These are phyloP conservation scores for Epichloe sylvatica DNA, from an alignment of 2,329 filamentous ascomycete species.

Conservation along the genomic window DNA sequence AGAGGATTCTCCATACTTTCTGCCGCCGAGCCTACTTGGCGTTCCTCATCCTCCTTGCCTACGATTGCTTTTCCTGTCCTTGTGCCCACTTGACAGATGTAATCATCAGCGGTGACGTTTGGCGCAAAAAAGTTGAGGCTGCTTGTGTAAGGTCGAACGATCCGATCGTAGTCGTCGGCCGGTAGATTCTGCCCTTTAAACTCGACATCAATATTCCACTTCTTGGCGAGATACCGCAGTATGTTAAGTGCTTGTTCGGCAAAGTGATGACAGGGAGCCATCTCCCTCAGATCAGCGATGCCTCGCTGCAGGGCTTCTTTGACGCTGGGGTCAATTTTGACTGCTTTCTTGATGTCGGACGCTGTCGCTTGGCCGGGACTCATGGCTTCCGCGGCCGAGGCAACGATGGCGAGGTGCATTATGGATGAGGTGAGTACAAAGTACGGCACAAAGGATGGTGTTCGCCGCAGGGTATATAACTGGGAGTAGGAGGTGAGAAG, in stretches of 20 bases:
- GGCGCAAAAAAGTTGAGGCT: slow-evolving; percentile 46
- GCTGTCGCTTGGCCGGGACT: slow-evolving; percentile 6
- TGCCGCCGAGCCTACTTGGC: slow-evolving; percentile 14
- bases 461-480: slow-evolving; percentile 43
- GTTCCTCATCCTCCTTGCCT: slow-evolving; percentile 5
- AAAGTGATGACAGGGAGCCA: slow-evolving; percentile 47
- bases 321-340: slow-evolving; percentile 25
- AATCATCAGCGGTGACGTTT: slow-evolving; percentile 33
- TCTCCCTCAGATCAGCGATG: slow-evolving; percentile 43
- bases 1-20: slow-evolving; percentile 37
- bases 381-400: slow-evolving; percentile 15
- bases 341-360: slow-evolving; percentile 18
- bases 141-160: slow-evolving; percentile 32
- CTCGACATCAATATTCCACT: slow-evolving; percentile 43
- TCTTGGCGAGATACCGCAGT: slow-evolving; percentile 40
- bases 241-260: slow-evolving; percentile 48
- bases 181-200: slow-evolving; percentile 20
- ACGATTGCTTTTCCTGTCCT: slow-evolving; percentile 8
- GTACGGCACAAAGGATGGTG: slow-evolving; percentile 47
- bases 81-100: slow-evolving; percentile 32
- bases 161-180: slow-evolving; percentile 24
- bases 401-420: slow-evolving; percentile 43
- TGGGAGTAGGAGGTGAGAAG: slow-evolving; percentile 43
- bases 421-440: slow-evolving; percentile 48
- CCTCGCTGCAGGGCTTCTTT: slow-evolving; percentile 36